These are phyloP conservation scores for Pestalotiopsis fici DNA, from an alignment of 2,329 filamentous ascomycete species.

Conservation along the genomic window DNA sequence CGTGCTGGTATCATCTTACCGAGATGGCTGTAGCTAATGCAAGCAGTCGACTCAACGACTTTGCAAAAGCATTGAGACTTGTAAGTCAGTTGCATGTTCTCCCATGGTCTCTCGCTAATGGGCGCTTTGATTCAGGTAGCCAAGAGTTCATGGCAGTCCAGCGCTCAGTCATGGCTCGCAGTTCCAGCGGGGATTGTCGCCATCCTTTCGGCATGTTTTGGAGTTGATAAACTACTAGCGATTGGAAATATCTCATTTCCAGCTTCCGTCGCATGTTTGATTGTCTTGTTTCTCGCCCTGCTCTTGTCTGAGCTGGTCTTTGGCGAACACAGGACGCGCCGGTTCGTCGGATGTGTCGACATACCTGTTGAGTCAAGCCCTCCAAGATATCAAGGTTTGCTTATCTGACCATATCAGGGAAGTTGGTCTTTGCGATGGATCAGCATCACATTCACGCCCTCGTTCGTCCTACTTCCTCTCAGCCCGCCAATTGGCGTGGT, in stretches of 20 bases:
- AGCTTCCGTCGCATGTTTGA: conserved; percentile 59
- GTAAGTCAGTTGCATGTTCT: neutral
- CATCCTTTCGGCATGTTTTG: conserved; percentile 44
- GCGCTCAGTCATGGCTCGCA: conserved; percentile 46
- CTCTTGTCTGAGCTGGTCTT: conserved; percentile 47
- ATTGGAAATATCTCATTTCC: conserved; percentile 56
- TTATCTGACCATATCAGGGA: conserved; percentile 36
- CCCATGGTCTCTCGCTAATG: neutral
- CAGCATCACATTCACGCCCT: conserved; percentile 59
- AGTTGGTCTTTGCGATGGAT: conserved; percentile 61
- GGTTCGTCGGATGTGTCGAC: conserved; percentile 50
- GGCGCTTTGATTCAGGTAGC: conserved; percentile 11
- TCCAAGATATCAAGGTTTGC: too few relatives aligned
- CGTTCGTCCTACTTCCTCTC: conserved; percentile 60
- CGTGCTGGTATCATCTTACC: neutral
- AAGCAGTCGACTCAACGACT: neutral
- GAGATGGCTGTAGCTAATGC: neutral
- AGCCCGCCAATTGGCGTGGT: conserved; percentile 52
- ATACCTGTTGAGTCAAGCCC: conserved; percentile 43
- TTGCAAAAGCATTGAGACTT: neutral
- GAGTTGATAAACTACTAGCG: conserved; percentile 42
- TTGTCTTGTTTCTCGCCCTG: conserved; percentile 53
- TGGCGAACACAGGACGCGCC: conserved; percentile 48
- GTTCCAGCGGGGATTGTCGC: conserved; percentile 46
- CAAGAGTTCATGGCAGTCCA: conserved; percentile 20